Evolutionary conservation across 1,284 basidiomycete genomes (phyloP), one percentile per base, ranked within the genome.

Genomic region (Stygiomarasmius scandens): DNA sequence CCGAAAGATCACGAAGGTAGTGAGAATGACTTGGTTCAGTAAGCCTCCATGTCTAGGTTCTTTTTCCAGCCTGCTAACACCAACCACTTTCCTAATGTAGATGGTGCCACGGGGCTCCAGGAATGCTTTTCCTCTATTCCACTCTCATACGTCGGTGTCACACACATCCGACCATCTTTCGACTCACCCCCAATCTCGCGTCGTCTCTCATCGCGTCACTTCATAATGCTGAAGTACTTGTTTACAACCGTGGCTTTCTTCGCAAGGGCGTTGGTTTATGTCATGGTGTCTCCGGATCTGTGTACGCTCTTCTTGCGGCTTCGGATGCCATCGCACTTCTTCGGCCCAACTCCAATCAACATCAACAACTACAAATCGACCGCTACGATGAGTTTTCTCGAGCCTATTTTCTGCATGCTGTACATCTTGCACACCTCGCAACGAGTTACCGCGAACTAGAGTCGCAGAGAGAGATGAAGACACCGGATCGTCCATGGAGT

Each of bases 51-150:
- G n/a, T n/a, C n/a, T n/a, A n/a, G n/a, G n/a, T n/a, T n/a, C n/a
- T n/a, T n/a, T n/a, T n/a, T n/a, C n/a, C 19, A 25, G 11, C 23
- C 34, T 61, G 22, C 11, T 25, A 43, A 19, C 41, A 46, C 47
- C 43, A 55, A 34, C 27, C 20, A 12, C 27, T 36, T n/a, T 45
- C 16, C 16, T 41, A 27, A 49, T 34, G 25, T 51, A 84, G 81
- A 60, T 84, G 83, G 81, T 85, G 82, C 57, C 83, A 84, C 60
- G 83, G 83, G 47, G 82, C 81, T 10, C 69, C 82, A 1, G 82
- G 80, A 2, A 71, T 81, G 19, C 55, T 83, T 11, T 74, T 82
- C 8, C 69, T 82, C 20, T 68, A 85, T 24, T 74, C 78, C 1
- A 77, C 72, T 1, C 61, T 78, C 20, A 67, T 81, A 38, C 68